phyloP scores from a whole-genome alignment of 805 yeast species.

The Komagataella phaffii region DNA sequence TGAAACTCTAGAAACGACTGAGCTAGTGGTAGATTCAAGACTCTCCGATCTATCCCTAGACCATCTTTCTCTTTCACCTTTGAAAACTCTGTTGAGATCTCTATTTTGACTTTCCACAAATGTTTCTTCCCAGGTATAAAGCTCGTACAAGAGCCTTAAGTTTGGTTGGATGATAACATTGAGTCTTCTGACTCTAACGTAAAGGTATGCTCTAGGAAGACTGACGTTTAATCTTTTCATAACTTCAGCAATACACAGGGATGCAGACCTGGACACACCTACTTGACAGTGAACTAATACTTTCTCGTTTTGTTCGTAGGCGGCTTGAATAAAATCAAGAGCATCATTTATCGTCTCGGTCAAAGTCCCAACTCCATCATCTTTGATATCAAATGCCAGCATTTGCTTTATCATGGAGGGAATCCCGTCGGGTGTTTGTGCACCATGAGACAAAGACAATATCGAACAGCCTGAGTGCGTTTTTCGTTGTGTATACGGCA shows the following conservation, averaged over 20 bases:
- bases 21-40: not conserved
- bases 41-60: not conserved
- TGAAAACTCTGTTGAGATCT: not conserved
- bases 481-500: slow-evolving; percentile 6
- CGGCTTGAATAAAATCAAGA: slow-evolving; percentile 50
- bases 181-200: slow-evolving; percentile 78
- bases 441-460: slow-evolving; percentile 8
- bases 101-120: slow-evolving; percentile 7
- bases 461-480: slow-evolving; percentile 17
- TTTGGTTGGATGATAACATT: slow-evolving; percentile 94
- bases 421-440: not conserved
- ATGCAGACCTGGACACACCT: slow-evolving; percentile 91
- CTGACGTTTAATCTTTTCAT: slow-evolving; percentile 63
- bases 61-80: not conserved
- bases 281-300: slow-evolving; percentile 87
- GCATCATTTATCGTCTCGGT: slow-evolving; percentile 48
- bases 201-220: slow-evolving; percentile 70
- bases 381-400: slow-evolving; percentile 64
- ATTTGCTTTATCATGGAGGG: slow-evolving; percentile 24
- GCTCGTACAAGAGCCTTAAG: slow-evolving; percentile 80
- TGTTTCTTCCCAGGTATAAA: slow-evolving; percentile 54
- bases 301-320: slow-evolving; percentile 27
- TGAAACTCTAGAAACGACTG: not conserved
- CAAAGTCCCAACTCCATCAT: slow-evolving; percentile 81
- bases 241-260: slow-evolving; percentile 91